phyloP scores from a whole-genome alignment of 1,139 yeast species.

The Taiozyma sp. region DNA sequence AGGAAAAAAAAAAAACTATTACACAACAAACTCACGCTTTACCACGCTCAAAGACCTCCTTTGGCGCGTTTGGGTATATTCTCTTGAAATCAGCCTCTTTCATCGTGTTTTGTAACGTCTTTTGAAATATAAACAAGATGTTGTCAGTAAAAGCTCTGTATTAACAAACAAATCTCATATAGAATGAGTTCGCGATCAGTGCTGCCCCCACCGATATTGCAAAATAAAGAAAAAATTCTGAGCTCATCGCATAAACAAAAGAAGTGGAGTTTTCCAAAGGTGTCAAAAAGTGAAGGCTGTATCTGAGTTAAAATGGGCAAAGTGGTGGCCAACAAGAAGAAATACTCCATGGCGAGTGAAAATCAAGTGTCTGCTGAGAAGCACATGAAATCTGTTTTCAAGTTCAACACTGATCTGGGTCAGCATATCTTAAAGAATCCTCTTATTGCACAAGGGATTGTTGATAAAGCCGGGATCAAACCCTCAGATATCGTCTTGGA shows the following conservation, averaged over 20 bases:
- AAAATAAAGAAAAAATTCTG: neutral
- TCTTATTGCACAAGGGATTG: conserved; percentile 94
- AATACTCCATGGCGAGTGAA: conserved; percentile 34
- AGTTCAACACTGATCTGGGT: conserved; percentile 94
- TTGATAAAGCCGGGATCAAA: conserved; percentile 88
- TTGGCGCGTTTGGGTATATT: conserved; percentile 17
- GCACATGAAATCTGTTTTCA: conserved; percentile 79
- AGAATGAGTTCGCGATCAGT: neutral
- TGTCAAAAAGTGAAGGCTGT: neutral
- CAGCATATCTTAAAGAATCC: conserved; percentile 98
- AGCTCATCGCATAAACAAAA: conserved; percentile 6
- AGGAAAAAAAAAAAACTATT: neutral
- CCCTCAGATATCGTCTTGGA: conserved; percentile 93
- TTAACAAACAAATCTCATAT: neutral
- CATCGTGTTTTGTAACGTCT: conserved; percentile 2
- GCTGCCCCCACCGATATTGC: neutral
- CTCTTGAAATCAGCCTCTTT: conserved; percentile 15
- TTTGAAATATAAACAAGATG: neutral
- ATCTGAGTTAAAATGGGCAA: conserved; percentile 18
- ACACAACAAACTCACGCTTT: conserved; percentile 12
- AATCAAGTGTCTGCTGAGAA: conserved; percentile 61
- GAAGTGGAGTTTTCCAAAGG: neutral
- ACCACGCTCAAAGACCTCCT: conserved; percentile 17
- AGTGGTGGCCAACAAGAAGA: conserved; percentile 26
- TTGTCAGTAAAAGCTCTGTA: neutral